Conservation (phyloP, 2,329 filamentous ascomycete species). For the Trichoderma guizhouense region DNA sequence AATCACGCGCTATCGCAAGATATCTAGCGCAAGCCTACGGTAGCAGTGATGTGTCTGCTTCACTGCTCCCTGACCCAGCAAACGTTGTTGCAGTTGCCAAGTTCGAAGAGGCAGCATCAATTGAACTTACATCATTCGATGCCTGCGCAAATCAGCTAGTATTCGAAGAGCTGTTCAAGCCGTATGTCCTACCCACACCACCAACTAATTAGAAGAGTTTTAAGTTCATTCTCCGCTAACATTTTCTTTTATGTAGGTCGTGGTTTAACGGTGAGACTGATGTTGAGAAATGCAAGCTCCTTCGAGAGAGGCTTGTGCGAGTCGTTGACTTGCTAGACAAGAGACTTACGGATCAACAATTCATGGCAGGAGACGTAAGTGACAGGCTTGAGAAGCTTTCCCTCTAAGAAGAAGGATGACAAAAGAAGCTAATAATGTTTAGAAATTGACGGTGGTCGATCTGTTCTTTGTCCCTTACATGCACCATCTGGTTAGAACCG, state of each 20-base stretch:
- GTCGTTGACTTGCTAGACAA: neutral
- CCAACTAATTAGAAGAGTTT: no score
- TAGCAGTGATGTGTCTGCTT: neutral
- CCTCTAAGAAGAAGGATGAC: neutral
- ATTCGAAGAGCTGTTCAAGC: neutral
- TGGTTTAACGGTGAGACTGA: neutral
- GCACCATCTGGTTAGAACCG: neutral
- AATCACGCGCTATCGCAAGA: conserved; percentile 1
- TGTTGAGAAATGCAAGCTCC: neutral
- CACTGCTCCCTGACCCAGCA: neutral
- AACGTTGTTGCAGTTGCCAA: neutral
- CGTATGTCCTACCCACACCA: neutral
- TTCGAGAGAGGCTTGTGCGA: neutral
- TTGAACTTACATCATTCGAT: conserved; percentile 1
- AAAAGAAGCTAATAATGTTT: neutral
- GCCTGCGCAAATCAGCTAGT: neutral
- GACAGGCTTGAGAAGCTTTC: neutral
- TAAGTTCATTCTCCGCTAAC: neutral
- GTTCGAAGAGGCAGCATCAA: conserved; percentile 1
- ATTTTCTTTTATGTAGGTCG: neutral
- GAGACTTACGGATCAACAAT: neutral
- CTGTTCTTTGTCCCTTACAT: conserved; percentile 1
- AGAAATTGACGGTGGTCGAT: neutral
- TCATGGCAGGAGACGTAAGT: conserved; percentile 8
- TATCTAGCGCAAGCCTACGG: neutral